Base-by-base conservation (phyloP, 805 yeast genomes). In the Brettanomyces bruxellensis region DNA sequence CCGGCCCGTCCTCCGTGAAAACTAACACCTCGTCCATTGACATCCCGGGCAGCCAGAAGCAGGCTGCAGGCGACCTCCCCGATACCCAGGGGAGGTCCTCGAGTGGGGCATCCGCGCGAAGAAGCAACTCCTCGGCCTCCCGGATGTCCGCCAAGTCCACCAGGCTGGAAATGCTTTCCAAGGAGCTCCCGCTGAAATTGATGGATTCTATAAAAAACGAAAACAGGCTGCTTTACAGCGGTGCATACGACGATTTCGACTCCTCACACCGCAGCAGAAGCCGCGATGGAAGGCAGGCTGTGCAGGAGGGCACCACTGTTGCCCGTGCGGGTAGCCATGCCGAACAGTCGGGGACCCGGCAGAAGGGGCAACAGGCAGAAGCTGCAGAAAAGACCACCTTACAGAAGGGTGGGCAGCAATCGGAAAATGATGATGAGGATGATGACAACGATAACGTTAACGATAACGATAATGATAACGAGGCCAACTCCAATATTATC, bases 131-230 rank as follows among this genome's bases (percentile, higher is more conserved):
- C n/a, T 11, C n/a, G 7, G 38, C 38, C 9, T 18, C 38, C n/a
- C 3, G 22, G 24, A 37, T 43, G 37, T 43, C 46, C 4, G 37
- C 46, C 8, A 43, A 43, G 24, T 37, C 46, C 5, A 43, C 46
- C 4, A 34, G 46, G 18, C 13, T 50, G 44, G 60, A 55, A 36
- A 51, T 58, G 51, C 38, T 57, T n/a, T 43, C 53, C 6, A 59
- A 57, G 44, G 63, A 60, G 46, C 50, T 60, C 18, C 64, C 66
- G 3, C 46, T 56, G 5, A 55, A 60, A 39, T 46, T 61, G 35
- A 54, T 61, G 43, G 64, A 59, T 30, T 59, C 65, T 3, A 55
- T 60, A 40, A 50, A 58, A 38, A 56, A 59, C 39, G 65, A 59
- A 41, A 60, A 61, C 44, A 60, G 50, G 41, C 13, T 56, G 30